Percentiles rank a stretch among this genome's conserved stretches.
Conservation (phyloP, 2,329 filamentous ascomycete species). For the Botrytis sinoallii region DNA sequence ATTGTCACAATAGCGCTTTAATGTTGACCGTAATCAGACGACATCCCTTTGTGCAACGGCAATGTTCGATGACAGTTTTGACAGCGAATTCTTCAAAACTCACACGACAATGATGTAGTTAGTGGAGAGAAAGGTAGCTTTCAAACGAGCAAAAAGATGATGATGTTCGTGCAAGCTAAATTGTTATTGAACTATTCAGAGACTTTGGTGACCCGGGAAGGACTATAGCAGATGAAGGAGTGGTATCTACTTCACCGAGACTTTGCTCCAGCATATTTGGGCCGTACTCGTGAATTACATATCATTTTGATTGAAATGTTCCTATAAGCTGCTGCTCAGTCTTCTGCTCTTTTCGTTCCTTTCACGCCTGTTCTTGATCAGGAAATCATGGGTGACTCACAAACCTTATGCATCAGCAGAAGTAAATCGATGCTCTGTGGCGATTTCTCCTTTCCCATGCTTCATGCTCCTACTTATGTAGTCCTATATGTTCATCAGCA, state of each 20-base stretch:
- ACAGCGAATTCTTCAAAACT: background rate
- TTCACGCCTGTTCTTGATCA: background rate
- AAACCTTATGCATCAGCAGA: background rate
- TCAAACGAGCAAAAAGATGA: background rate
- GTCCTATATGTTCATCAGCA: too few relatives aligned
- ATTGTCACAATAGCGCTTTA: background rate
- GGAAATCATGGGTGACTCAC: background rate
- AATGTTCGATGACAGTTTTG: background rate
- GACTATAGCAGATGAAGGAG: background rate
- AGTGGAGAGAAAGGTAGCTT: background rate
- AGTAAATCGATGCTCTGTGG: background rate
- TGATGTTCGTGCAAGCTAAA: background rate
- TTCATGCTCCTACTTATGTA: background rate
- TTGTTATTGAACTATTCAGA: background rate
- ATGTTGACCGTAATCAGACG: constrained; percentile 9
- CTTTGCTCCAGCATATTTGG: background rate
- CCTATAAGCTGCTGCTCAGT: background rate
- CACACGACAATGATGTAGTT: background rate
- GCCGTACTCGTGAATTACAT: background rate
- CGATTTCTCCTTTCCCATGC: too few relatives aligned
- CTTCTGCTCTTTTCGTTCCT: background rate
- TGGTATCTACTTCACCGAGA: background rate
- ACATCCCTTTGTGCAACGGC: background rate
- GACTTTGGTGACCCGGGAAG: too few relatives aligned
- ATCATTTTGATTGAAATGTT: background rate